These are phyloP conservation scores for Botrytis byssoidea DNA, from an alignment of 2,329 filamentous ascomycete species.

Conservation along the genomic window DNA sequence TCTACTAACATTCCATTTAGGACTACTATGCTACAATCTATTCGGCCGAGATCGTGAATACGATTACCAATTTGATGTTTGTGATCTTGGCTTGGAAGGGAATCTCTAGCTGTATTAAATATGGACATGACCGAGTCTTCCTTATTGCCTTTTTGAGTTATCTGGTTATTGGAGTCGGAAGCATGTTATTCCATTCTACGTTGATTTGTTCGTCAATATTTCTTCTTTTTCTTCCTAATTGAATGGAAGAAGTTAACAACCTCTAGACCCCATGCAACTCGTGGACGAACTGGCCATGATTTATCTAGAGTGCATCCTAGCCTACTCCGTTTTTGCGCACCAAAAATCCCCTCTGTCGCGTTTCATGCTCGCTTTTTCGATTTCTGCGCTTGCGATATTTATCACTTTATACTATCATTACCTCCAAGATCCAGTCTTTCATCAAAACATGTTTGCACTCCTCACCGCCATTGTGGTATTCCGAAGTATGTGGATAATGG, in stretches of 20 bases:
- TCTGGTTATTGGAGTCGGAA: background rate
- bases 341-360: background rate
- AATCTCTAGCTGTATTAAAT: background rate
- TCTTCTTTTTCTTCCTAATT: background rate
- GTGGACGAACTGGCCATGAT: slow-evolving; percentile 9
- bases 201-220: background rate
- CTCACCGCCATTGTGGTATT: background rate
- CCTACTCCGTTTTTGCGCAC: slow-evolving; percentile 1
- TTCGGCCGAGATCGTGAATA: slow-evolving; percentile 1
- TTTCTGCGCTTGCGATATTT: background rate
- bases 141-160: background rate
- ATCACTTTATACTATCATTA: slow-evolving; percentile 9
- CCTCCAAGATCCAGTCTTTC: background rate
- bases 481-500: slow-evolving; percentile 9
- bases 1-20: background rate
- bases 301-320: background rate
- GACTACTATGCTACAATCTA: slow-evolving; percentile 12
- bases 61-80: slow-evolving; percentile 4
- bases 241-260: background rate
- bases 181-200: slow-evolving; percentile 4
- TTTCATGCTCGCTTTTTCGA: background rate
- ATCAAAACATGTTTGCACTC: slow-evolving; percentile 11
- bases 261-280: background rate
- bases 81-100: slow-evolving; percentile 8
- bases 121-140: background rate